Evolutionary conservation across 2,329 filamentous ascomycete species (phyloP), one percentile per base, ranked within the genome.

Genomic region (Ilyonectria mors-panacis): DNA sequence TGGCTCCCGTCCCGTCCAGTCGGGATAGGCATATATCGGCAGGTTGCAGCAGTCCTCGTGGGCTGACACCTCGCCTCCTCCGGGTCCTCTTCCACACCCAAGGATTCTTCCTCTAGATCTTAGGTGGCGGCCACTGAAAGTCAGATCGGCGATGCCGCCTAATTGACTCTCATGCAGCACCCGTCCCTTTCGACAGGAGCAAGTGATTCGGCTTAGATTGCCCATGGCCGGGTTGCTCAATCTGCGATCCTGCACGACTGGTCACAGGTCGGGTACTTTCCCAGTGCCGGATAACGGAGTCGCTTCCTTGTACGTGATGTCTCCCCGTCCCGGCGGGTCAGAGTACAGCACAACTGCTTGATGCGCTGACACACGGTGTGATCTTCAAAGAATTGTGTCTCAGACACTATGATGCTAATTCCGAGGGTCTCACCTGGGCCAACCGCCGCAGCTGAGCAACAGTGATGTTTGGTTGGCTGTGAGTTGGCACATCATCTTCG

Each of bases 221-320:
- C 28, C 59, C 28, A 8, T 51, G 35, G 56, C 53, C 48, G 56
- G 55, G 63, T 55, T 59, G 66, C 65, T 66, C 63, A 63, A 70
- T 67, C 63, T 66, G 37, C 53, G 63, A 72, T 74, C 63, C 68
- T 67, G 59, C 68, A 72, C 51, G 37, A 30, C 48, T 53, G 45
- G 54, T 69, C 47, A 54, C 65, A 62, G 48, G 53, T 71, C 72
- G 72, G 72, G 56, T 68, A 70, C 67, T 74, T 68, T 70, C 35
- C 30, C 45, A 63, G 39, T 68, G 35, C 61, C 53, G 61, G 60
- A 45, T 37, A 44, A 61, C 28, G 23, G 30, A 59, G 17, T 55
- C 42, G 44, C 15, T 39, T 57, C 44, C 42, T 35, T 39, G 48
- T 47, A 55, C 62, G 53, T 67, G 71, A 69, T 59, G 60, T 59